Base-by-base conservation (phyloP, 768 basidiomycete species). In the Lactarius hatsudake region DNA sequence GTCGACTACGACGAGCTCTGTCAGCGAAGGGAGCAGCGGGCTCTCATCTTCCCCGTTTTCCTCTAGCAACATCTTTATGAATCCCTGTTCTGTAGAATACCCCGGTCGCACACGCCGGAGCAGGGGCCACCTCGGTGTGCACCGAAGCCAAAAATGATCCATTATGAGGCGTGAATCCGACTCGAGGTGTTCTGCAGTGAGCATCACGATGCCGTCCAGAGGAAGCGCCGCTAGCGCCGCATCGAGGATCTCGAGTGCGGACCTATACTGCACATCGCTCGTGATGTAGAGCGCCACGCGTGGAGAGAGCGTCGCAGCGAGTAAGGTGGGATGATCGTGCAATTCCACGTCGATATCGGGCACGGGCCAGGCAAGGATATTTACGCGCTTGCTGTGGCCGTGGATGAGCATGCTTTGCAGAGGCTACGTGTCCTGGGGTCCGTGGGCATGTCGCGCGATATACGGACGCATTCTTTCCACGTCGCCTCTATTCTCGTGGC, bases 311-410 rank as follows among this genome's bases (percentile, higher is more conserved):
- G 4, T 26, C 5, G n/a, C 5, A 0, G 7, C 58, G 7, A 26
- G 18, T 2, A 34, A 13, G 30, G 17, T 17, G 17, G 13, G 7
- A 8, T 0, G 55, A 17, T 20, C 8, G 1, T 9, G 1, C n/a
- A 38, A 2, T 2, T 20, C 13, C 3, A 26, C 20, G 15, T 26
- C 36, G n/a, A 38, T 40, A 36, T 51, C 51, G 32, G 61, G 30
- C 20, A 23, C 62, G 5, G 34, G 0, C 62, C 51, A 63, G 18
- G 34, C 32, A 20, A 51, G 17, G 9, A 63, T 32, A 8, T 23
- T 4, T n/a, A 9, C 20, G 45, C 20, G 20, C 12, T 0, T 1
- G 1, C 6, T 1, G 32, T 32, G 0, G 34, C 20, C 2, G 1
- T 6, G 23, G 53, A 40, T 5, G 23, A 28, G 2, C 28, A 63